These are phyloP conservation scores for Hypoxylon rubiginosum DNA, from an alignment of 2,329 filamentous ascomycete species.

Conservation along the genomic window DNA sequence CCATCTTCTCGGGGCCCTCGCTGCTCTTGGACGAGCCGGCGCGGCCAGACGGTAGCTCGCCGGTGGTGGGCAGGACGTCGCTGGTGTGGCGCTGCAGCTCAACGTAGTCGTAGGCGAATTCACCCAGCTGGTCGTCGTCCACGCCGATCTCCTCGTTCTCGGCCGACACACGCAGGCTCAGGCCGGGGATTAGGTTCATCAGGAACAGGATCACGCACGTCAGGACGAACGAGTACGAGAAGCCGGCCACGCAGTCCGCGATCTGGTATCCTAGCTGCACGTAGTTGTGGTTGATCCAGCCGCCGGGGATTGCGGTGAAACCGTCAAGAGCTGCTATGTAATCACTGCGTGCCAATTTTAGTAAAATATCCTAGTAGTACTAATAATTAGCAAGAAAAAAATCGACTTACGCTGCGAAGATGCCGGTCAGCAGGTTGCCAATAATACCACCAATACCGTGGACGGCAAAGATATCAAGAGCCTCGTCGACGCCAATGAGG, in stretches of 20 bases:
- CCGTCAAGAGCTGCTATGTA: constrained; percentile 83
- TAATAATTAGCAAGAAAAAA: not conserved
- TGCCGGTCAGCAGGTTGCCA: constrained; percentile 82
- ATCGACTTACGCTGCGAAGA: constrained; percentile 78
- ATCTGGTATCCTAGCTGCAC: constrained; percentile 79
- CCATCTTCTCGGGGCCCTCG: constrained; percentile 47
- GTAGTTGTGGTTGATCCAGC: constrained; percentile 79
- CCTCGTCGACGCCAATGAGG: constrained; percentile 82
- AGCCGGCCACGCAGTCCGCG: constrained; percentile 74
- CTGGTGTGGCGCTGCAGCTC: constrained; percentile 76
- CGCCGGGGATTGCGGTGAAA: constrained; percentile 68
- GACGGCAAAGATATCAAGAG: constrained; percentile 91
- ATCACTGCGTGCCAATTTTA: constrained; percentile 59
- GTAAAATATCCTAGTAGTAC: not conserved
- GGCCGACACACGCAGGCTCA: constrained; percentile 75
- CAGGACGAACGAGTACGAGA: constrained; percentile 75
- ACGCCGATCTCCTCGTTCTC: constrained; percentile 78
- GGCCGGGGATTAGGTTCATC: constrained; percentile 78
- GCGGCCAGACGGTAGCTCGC: constrained; percentile 30
- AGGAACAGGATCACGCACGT: constrained; percentile 78
- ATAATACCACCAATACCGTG: constrained; percentile 87
- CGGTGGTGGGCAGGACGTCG: constrained; percentile 46
- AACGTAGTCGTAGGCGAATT: constrained; percentile 88
- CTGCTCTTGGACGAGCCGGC: constrained; percentile 47
- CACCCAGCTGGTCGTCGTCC: constrained; percentile 82